A percentile compares a stretch with the other conserved stretches of the same genome.
Conservation (phyloP, 345 rosid species). For the Brassica napus region DNA sequence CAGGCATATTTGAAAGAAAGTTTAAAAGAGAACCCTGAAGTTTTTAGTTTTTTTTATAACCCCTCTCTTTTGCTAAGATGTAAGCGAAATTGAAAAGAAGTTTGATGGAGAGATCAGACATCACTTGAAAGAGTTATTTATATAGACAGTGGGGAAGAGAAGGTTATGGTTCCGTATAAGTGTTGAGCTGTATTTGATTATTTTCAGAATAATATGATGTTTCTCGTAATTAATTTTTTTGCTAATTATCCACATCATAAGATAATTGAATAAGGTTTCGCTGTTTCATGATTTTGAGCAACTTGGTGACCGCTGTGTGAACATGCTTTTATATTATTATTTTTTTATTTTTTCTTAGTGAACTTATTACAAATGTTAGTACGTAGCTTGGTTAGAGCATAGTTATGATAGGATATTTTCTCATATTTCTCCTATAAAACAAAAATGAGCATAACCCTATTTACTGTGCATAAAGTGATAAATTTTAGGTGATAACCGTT, state of each 20-base stretch:
- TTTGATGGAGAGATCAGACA: constrained; percentile 16
- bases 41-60: neutral
- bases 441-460: neutral
- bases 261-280: constrained; percentile 24
- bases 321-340: neutral
- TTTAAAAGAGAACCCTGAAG: neutral
- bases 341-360: neutral
- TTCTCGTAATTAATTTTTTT: neutral
- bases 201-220: neutral
- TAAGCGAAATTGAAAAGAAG: neutral
- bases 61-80: neutral
- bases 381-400: neutral
- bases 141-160: constrained; percentile 29
- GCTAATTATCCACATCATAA: constrained; percentile 31
- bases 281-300: constrained; percentile 25
- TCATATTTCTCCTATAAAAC: neutral
- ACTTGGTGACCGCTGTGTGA: constrained; percentile 33
- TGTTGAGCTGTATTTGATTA: constrained; percentile 29
- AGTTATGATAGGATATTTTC: neutral
- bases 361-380: neutral
- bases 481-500: neutral
- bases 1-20: constrained; percentile 47
- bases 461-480: neutral
- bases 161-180: neutral
- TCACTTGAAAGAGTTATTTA: constrained; percentile 26